Conservation (phyloP, 2,329 filamentous ascomycete species). For the Cadophora malorum region DNA sequence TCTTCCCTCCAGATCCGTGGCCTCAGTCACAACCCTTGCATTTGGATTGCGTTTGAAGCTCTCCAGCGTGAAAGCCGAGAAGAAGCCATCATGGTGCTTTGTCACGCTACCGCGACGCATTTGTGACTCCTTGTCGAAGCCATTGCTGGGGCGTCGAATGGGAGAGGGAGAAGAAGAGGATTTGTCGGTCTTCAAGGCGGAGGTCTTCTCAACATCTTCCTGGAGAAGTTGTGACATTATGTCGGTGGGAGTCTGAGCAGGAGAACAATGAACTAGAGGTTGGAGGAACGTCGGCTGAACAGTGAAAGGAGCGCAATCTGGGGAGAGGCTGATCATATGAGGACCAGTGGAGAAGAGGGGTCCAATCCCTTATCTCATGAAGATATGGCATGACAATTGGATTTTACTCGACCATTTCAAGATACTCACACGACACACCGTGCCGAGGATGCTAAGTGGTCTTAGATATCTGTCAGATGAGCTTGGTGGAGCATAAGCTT, state of each 20-base stretch:
- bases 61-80: slow-evolving; percentile 20
- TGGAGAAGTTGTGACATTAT: slow-evolving; percentile 17
- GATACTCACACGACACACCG: slow-evolving; percentile 8
- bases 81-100: slow-evolving; percentile 24
- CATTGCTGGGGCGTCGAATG: not conserved
- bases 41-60: slow-evolving; percentile 28
- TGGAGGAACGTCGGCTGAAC: not conserved
- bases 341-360: not conserved
- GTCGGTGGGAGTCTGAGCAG: not conserved
- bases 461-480: slow-evolving; percentile 3
- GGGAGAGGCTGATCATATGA: not conserved
- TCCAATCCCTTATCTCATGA: slow-evolving; percentile 5
- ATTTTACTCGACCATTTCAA: not conserved
- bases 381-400: not conserved
- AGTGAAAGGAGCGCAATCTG: not conserved
- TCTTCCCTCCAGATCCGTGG: slow-evolving; percentile 21
- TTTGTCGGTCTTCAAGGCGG: slow-evolving; percentile 18
- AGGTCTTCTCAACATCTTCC: slow-evolving; percentile 22
- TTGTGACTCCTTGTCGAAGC: slow-evolving; percentile 18
- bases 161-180: slow-evolving; percentile 12
- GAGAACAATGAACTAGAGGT: not conserved
- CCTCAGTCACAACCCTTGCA: slow-evolving; percentile 24
- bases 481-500: slow-evolving; percentile 17
- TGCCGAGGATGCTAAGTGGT: slow-evolving; percentile 14
- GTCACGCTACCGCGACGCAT: slow-evolving; percentile 21